phyloP scores from a whole-genome alignment of 768 basidiomycete species.

The Lactarius tabidus region DNA sequence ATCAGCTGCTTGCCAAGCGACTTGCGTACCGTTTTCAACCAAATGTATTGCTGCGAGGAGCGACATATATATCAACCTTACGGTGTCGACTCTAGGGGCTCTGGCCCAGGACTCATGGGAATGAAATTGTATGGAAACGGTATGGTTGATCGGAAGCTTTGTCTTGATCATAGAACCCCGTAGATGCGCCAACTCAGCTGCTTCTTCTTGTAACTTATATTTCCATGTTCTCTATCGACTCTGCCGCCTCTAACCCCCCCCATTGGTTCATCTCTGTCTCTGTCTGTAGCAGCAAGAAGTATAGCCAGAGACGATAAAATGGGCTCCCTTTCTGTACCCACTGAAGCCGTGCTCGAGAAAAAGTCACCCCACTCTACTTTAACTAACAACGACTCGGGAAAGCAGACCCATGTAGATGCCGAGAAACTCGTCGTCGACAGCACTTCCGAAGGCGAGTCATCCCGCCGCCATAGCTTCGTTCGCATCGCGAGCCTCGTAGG shows the following conservation, averaged over 20 bases:
- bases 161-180: too few relatives aligned
- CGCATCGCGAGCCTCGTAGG: constrained; percentile 43
- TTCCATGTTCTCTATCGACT: neutral
- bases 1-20: too few relatives aligned
- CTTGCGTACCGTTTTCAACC: too few relatives aligned
- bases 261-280: neutral
- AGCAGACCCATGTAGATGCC: constrained; percentile 14
- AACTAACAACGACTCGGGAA: constrained; percentile 31
- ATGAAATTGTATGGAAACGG: too few relatives aligned
- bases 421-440: constrained; percentile 13
- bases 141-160: too few relatives aligned
- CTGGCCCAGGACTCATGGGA: too few relatives aligned
- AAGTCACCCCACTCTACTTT: constrained; percentile 29
- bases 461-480: constrained; percentile 20
- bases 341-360: constrained; percentile 15
- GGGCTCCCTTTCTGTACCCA: neutral
- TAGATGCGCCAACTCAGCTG: too few relatives aligned
- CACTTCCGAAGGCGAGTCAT: constrained; percentile 25
- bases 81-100: too few relatives aligned
- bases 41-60: too few relatives aligned
- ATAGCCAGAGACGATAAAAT: neutral
- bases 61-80: too few relatives aligned
- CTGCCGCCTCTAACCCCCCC: neutral
- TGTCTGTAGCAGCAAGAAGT: constrained; percentile 14
- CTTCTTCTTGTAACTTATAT: neutral